phyloP scores from a whole-genome alignment of 2,329 filamentous ascomycete genomes.

The Chlorencoelia australis region DNA sequence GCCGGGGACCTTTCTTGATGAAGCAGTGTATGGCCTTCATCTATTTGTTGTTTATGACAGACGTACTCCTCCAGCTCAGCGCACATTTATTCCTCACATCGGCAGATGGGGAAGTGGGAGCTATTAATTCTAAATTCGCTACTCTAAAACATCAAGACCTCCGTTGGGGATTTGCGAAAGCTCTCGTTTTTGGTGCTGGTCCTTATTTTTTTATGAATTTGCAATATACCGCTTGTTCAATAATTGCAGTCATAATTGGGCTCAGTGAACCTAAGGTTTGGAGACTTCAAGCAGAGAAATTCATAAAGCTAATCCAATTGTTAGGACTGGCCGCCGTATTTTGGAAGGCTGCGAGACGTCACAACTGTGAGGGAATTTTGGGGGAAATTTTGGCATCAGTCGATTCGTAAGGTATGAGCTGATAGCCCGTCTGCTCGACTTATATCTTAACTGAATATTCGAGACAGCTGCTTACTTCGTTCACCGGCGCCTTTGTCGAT shows the following conservation, averaged over 20 bases:
- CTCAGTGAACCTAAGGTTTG: background rate
- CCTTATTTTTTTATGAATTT: background rate
- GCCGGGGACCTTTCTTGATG: too few relatives aligned
- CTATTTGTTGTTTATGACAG: background rate
- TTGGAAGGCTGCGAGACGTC: background rate
- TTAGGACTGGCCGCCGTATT: conserved; percentile 6
- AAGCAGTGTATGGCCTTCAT: too few relatives aligned
- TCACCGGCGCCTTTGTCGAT: background rate
- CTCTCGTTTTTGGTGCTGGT: background rate
- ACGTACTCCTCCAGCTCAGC: background rate
- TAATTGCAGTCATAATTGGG: background rate
- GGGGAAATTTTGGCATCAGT: conserved; percentile 6
- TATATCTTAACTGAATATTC: too few relatives aligned
- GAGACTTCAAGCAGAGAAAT: background rate
- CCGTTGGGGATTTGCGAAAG: background rate
- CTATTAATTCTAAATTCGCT: background rate
- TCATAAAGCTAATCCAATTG: background rate
- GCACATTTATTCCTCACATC: background rate
- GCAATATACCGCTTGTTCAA: background rate
- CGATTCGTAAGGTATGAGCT: background rate
- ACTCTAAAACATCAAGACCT: background rate
- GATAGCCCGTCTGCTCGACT: too few relatives aligned
- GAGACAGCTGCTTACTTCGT: too few relatives aligned
- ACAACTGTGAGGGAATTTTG: conserved; percentile 3
- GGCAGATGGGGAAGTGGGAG: background rate